Base-by-base conservation (phyloP, 2,329 filamentous ascomycete genomes). In the Lasiodiplodia citricola region DNA sequence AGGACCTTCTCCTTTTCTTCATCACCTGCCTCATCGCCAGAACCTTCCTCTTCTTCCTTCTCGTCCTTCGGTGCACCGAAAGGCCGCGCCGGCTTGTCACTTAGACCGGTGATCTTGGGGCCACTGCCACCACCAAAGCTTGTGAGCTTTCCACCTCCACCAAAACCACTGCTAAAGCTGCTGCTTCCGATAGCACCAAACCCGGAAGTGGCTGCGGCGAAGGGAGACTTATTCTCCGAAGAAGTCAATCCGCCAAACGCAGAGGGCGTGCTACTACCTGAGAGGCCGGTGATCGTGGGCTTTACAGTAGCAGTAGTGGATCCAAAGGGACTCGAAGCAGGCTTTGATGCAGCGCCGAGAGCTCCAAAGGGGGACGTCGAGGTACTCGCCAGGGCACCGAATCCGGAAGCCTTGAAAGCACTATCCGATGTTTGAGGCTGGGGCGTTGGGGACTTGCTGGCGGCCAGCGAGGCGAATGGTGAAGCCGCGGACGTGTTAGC, bases 31-130 rank as follows among this genome's bases (percentile, higher is more conserved):
- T 86, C 86, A 18, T 84, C 83, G 35, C 80, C 80, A 1, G 75
- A 78, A 8, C 80, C 80, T n/a, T 83, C 82, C 8, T 80, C 82
- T 10, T 85, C 86, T 51, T 88, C 88, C 2, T 83, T 85, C 60
- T 90, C 89, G 69, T 88, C 91, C 50, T 90, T 89, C 1, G 92
- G 88, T 14, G 92, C 91, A 38, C 93, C 93, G 76, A 97, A 96
- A 0, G 92, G 87, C 79, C 88, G 92, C 3, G 86, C 85, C 16
- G 88, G 84, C 77, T 92, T 92, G 70, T 85, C 84, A 69, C 83
- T 87, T 74, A 81, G 71, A 2, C 82, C 82, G 69, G 84, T 79
- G 57, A 82, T 81, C 21, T 79, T 75, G 62, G 81, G 73, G 63
- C 86, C 87, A 23, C 79, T 79, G 25, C 89, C 85, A 56, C 90